These are phyloP conservation scores for Pythium sp. DNA, from an alignment of 352 stramenopile species.

Conservation along the genomic window DNA sequence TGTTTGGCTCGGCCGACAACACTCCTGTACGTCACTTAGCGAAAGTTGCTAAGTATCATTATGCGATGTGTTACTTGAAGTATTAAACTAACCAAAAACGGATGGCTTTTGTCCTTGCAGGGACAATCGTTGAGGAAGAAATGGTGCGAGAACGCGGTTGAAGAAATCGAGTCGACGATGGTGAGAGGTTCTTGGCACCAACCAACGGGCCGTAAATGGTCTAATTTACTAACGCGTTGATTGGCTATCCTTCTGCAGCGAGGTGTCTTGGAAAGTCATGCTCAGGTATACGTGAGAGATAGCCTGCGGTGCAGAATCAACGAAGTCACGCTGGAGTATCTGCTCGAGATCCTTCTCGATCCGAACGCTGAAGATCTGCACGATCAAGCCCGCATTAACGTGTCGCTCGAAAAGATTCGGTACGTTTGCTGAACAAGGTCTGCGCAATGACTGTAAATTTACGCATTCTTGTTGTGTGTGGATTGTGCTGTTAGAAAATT, in stretches of 20 bases:
- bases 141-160: conserved; percentile 15
- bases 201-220: background rate
- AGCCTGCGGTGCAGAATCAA: background rate
- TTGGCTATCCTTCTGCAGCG: background rate
- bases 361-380: background rate
- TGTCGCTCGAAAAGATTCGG: conserved; percentile 11
- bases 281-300: background rate
- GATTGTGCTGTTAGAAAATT: conserved; percentile 7
- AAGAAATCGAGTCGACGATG: conserved; percentile 16
- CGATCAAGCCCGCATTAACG: background rate
- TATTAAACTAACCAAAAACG: background rate
- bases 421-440: background rate
- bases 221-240: background rate
- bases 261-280: background rate
- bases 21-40: background rate
- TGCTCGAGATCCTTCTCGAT: conserved; percentile 12
- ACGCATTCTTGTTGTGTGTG: background rate
- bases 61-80: background rate
- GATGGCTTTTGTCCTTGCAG: background rate
- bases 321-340: conserved; percentile 5
- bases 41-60: background rate
- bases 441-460: background rate
- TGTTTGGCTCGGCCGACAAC: background rate
- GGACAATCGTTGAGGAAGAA: background rate
- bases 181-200: background rate